Evolutionary conservation across 2,329 filamentous ascomycete genomes (phyloP).

Genomic region (Byssoonygena ceratinophila): DNA sequence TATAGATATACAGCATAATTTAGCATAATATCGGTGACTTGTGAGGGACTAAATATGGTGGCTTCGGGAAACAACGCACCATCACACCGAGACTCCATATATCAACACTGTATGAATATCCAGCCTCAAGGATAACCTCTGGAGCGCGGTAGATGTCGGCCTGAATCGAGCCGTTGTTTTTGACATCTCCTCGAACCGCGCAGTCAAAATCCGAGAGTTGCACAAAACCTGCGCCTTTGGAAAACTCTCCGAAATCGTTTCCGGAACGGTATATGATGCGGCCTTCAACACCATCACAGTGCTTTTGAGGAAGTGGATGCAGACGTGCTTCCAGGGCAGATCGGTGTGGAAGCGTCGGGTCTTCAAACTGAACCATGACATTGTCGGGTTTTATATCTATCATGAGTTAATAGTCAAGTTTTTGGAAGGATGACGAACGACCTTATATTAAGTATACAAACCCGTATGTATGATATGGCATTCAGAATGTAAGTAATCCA

Average conservation of each 20-base stretch:
- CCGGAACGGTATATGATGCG: constrained; percentile 28
- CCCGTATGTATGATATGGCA: constrained; percentile 37
- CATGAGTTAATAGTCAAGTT: constrained; percentile 7
- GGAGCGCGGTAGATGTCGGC: constrained; percentile 30
- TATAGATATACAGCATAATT: too few species aligned
- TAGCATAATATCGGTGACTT: background rate
- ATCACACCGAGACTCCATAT: constrained; percentile 32
- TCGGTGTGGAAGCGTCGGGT: constrained; percentile 19
- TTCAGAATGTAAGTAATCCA: constrained; percentile 38
- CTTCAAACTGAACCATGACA: constrained; percentile 29
- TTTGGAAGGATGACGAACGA: background rate
- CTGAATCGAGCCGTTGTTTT: constrained; percentile 37
- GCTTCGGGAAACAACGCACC: constrained; percentile 20
- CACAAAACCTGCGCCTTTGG: constrained; percentile 20
- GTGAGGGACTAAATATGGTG: too few species aligned
- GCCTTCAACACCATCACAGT: constrained; percentile 18
- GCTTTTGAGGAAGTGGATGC: constrained; percentile 26
- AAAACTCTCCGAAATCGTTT: constrained; percentile 23
- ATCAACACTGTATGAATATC: constrained; percentile 30
- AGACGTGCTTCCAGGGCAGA: constrained; percentile 23
- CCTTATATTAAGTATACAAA: constrained; percentile 16
- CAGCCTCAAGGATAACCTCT: constrained; percentile 29
- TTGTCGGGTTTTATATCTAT: constrained; percentile 37
- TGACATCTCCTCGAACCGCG: constrained; percentile 25
- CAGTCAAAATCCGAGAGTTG: constrained; percentile 30